Percentiles rank a stretch among this genome's conserved stretches.
Conservation (phyloP, 2,329 filamentous ascomycete genomes). For the Amauroascus niger region DNA sequence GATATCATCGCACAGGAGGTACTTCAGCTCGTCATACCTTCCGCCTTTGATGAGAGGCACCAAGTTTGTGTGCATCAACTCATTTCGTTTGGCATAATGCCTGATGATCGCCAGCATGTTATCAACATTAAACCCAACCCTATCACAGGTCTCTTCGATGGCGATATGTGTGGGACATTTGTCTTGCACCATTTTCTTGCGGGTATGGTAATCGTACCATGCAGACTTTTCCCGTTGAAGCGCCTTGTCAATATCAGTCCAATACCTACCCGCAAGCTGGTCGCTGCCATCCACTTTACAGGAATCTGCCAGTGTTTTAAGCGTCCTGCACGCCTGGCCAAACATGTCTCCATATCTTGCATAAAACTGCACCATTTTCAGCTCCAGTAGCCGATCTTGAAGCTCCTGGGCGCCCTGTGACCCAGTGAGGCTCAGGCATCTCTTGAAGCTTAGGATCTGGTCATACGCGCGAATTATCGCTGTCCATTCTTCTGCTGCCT, state of each 20-base stretch:
- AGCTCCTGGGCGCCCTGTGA: not conserved
- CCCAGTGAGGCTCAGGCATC: not conserved
- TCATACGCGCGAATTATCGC: not conserved
- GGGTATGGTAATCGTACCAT: not conserved
- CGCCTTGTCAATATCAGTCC: not conserved
- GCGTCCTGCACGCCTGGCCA: not conserved
- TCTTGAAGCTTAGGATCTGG: not conserved
- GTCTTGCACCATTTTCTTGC: not conserved
- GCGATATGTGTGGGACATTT: not conserved
- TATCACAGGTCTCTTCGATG: not conserved
- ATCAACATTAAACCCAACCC: not conserved
- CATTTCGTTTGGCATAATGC: not conserved
- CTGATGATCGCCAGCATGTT: not conserved
- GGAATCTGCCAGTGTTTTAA: not conserved
- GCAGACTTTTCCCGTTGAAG: not conserved
- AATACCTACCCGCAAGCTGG: not conserved
- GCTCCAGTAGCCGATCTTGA: not conserved
- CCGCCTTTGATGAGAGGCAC: not conserved
- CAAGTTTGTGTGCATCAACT: not conserved
- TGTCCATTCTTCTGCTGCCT: not conserved
- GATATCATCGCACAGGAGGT: not conserved
- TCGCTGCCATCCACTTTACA: not conserved
- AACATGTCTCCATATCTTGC: conserved; percentile 1
- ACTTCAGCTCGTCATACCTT: not conserved
- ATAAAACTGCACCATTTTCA: not conserved